These are phyloP conservation scores for Penicillium angulare DNA, from an alignment of 495 filamentous ascomycete species.

Conservation along the genomic window DNA sequence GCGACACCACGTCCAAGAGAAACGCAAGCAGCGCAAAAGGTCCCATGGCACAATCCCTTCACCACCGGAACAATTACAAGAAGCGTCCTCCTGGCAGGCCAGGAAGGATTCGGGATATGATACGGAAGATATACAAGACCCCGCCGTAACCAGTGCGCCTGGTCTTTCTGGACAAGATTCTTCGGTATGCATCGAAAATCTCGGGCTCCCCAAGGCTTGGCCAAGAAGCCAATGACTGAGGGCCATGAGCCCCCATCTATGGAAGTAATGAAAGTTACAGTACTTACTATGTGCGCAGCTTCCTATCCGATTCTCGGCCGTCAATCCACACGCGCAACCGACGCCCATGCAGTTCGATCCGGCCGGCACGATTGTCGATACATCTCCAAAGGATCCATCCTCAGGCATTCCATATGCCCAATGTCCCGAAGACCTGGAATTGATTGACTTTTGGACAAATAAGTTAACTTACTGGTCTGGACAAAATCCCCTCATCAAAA, in stretches of 20 bases:
- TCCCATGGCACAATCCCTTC: constrained; percentile 20
- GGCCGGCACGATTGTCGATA: constrained; percentile 30
- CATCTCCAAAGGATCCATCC: constrained; percentile 37
- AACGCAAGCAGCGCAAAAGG: constrained; percentile 37
- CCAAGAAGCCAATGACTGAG: no score
- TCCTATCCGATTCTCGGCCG: constrained; percentile 16
- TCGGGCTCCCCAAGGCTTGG: background rate
- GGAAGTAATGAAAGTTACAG: background rate
- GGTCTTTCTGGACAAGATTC: constrained; percentile 5
- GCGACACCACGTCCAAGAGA: constrained; percentile 50
- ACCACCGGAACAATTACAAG: constrained; percentile 15
- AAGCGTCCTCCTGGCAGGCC: constrained; percentile 23
- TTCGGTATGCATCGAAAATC: constrained; percentile 25
- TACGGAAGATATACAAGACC: constrained; percentile 3
- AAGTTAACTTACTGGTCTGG: constrained; percentile 47
- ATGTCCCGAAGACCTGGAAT: constrained; percentile 25
- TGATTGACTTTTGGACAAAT: constrained; percentile 38
- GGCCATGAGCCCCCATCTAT: no score
- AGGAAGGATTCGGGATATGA: constrained; percentile 14
- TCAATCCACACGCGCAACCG: constrained; percentile 12
- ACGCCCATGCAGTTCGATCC: constrained; percentile 14
- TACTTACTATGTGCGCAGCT: constrained; percentile 13
- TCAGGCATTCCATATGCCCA: constrained; percentile 25
- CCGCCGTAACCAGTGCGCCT: background rate
- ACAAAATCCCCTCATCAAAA: constrained; percentile 38